Conservation (phyloP, 1,139 yeast genomes). For the Kluyveromyces sp. region DNA sequence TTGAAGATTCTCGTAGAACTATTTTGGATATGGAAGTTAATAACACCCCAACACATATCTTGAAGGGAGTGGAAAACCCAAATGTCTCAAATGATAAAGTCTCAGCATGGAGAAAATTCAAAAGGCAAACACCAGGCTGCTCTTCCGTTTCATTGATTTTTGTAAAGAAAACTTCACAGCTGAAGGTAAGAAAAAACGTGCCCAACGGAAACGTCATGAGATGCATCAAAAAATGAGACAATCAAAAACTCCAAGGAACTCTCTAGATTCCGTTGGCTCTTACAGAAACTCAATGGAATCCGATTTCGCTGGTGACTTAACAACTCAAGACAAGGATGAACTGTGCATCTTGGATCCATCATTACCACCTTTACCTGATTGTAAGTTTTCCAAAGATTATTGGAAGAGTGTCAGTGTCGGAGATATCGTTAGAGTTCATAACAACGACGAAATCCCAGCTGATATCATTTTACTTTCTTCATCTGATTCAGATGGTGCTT, state of each 20-base stretch:
- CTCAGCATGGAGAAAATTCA: conserved; percentile 53
- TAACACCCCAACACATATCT: conserved; percentile 74
- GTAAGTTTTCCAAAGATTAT: conserved; percentile 54
- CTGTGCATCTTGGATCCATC: conserved; percentile 22
- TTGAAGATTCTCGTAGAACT: conserved; percentile 87
- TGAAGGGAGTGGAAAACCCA: conserved; percentile 61
- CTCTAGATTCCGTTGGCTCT: conserved; percentile 27
- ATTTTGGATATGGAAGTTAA: conserved; percentile 76
- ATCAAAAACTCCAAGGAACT: conserved; percentile 22
- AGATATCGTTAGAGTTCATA: conserved; percentile 74
- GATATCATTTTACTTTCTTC: conserved; percentile 75
- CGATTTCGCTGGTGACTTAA: conserved; percentile 17
- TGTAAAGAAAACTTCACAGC: conserved; percentile 33
- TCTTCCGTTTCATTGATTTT: conserved; percentile 27
- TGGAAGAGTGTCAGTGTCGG: conserved; percentile 94
- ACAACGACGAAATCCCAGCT: conserved; percentile 91
- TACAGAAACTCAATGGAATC: conserved; percentile 26
- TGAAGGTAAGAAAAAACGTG: conserved; percentile 30
- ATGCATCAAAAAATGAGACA: conserved; percentile 11
- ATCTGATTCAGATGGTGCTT: conserved; percentile 82
- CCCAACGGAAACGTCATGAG: conserved; percentile 18
- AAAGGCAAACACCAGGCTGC: conserved; percentile 41
- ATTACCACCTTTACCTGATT: conserved; percentile 23
- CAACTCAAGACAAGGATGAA: conserved; percentile 20
- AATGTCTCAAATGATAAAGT: conserved; percentile 63